Evolutionary conservation across 305 asterid genomes (phyloP).

Genomic region (Fraxinus platypoda): DNA sequence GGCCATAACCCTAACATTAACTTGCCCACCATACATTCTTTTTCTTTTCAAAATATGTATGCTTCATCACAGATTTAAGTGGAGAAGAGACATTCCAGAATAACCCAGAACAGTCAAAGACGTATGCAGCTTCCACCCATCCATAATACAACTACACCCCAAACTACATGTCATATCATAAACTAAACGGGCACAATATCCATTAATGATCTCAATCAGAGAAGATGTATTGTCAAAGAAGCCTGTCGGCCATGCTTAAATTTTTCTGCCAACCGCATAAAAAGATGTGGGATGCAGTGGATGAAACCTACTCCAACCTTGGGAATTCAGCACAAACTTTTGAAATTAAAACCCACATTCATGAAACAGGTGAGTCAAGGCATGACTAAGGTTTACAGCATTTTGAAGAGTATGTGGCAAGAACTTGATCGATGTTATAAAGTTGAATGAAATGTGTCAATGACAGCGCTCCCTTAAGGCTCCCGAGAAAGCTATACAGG

Average conservation of each 20-base stretch:
- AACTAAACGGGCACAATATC: not conserved
- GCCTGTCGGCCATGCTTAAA: not conserved
- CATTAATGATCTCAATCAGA: not conserved
- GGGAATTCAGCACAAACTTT: not conserved
- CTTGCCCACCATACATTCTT: not conserved
- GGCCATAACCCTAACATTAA: not conserved
- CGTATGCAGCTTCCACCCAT: not conserved
- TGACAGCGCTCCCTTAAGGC: not conserved
- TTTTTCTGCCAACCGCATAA: not conserved
- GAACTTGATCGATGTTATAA: not conserved
- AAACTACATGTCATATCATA: not conserved
- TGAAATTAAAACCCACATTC: not conserved
- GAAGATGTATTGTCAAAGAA: not conserved
- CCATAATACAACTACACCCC: not conserved
- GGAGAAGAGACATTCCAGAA: not conserved
- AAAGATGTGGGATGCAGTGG: not conserved
- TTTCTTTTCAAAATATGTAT: not conserved
- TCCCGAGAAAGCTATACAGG: not conserved
- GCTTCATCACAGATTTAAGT: not conserved
- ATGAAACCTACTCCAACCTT: not conserved
- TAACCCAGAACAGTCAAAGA: not conserved
- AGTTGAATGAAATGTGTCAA: not conserved
- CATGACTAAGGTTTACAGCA: not conserved
- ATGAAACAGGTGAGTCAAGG: not conserved
- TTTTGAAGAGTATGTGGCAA: not conserved